Conservation (phyloP, 2,329 filamentous ascomycete species). For the Amauroascus verrucosus region DNA sequence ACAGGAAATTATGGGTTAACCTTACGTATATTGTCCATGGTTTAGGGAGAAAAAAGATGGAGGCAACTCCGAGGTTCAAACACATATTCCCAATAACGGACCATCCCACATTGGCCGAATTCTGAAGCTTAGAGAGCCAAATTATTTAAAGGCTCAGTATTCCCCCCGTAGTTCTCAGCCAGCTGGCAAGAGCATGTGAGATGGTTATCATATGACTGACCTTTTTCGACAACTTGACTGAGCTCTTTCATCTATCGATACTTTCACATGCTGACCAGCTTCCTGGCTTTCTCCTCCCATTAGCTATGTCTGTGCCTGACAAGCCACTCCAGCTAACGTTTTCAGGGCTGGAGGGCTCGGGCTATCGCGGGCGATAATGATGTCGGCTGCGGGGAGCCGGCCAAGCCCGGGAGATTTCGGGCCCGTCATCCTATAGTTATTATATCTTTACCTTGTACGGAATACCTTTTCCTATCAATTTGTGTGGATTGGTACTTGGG, state of each 20-base stretch:
- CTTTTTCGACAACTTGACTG: neutral
- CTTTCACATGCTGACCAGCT: conserved; percentile 1
- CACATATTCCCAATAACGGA: neutral
- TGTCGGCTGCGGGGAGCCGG: conserved; percentile 5
- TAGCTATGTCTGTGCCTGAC: neutral
- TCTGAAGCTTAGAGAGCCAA: neutral
- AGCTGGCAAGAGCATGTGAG: conserved; percentile 6
- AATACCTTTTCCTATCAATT: neutral
- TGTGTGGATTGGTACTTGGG: neutral
- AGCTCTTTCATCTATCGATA: neutral
- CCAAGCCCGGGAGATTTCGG: conserved; percentile 10
- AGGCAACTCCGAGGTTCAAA: conserved; percentile 7
- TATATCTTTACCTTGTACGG: neutral
- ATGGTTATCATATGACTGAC: neutral
- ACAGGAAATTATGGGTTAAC: neutral
- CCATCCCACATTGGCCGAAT: conserved; percentile 3
- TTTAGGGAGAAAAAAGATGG: neutral
- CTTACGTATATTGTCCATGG: neutral
- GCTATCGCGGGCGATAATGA: neutral
- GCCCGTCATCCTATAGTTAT: neutral
- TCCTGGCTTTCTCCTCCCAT: neutral
- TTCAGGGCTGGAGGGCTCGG: neutral
- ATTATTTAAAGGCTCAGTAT: neutral
- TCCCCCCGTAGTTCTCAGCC: neutral
- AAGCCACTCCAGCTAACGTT: neutral